phyloP scores from a whole-genome alignment of 2,329 filamentous ascomycete genomes.

The Pseudocercospora ulei region DNA sequence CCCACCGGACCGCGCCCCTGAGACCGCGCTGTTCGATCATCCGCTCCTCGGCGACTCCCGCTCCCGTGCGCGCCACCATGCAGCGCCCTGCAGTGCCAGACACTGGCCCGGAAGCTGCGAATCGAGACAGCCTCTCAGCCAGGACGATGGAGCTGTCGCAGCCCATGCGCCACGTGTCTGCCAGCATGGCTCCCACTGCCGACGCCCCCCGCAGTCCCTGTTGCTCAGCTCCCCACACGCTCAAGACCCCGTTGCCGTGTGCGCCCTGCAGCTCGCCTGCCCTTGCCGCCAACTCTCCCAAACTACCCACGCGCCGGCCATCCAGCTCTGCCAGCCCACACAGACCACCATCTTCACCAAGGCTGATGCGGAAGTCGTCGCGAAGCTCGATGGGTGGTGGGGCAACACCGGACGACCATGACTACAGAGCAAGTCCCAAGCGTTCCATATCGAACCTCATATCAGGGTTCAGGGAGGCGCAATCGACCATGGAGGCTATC shows the following conservation, averaged over 20 bases:
- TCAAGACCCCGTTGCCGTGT: conserved; percentile 17
- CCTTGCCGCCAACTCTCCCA: conserved; percentile 16
- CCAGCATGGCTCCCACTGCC: conserved; percentile 6
- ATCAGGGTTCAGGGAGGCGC: conserved; percentile 30
- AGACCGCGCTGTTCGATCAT: conserved; percentile 1
- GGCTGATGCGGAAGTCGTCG: conserved; percentile 23
- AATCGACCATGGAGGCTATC: conserved; percentile 31
- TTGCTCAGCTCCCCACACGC: conserved; percentile 19
- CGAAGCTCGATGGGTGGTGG: conserved; percentile 25
- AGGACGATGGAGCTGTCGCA: conserved; percentile 13
- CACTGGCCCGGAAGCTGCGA: not conserved
- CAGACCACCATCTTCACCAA: conserved; percentile 18
- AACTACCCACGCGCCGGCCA: conserved; percentile 20
- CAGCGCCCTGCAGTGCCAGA: no score
- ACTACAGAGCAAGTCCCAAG: conserved; percentile 29
- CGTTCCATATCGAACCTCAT: conserved; percentile 32
- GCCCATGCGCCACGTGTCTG: conserved; percentile 11
- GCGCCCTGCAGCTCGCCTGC: conserved; percentile 15
- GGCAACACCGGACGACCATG: conserved; percentile 18
- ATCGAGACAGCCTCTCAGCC: conserved; percentile 8
- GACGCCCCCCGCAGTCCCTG: conserved; percentile 12
- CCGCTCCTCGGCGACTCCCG: not conserved
- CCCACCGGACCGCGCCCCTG: not conserved
- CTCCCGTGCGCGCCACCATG: not conserved
- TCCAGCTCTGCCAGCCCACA: conserved; percentile 28